Base-by-base conservation (phyloP, 176 grass and related monocot genomes). In the Zizania latifolia region DNA sequence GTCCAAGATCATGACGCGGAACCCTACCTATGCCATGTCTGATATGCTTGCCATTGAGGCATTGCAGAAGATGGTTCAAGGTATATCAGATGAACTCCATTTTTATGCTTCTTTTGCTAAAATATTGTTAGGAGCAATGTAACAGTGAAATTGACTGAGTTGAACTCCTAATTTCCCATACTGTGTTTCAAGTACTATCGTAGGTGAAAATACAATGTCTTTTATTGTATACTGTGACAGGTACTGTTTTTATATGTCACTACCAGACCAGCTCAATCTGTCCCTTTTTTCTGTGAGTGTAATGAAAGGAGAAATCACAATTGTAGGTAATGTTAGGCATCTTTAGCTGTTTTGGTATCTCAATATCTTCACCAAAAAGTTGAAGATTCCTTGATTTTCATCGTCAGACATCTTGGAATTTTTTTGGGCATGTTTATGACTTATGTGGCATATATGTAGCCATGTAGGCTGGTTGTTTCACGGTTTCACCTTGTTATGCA, bases 31-130 rank as follows among this genome's bases (percentile, higher is more conserved):
- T 83, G 92, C 94, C 10, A 90, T 92, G 70, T 77, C 92, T 21
- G 92, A 99, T 28, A 77, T 85, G 19, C 80, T 90, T 44, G 92
- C 95, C 28, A 99, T 90, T 74, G 95, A 99, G 48, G 95, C 95
- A 45, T 75, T 99, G 75, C 95, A 99, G 62, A 99, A 94, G 82
- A 99, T 99, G 95, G 87, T 99, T 64, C 91, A 94, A 92, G 89
- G 95, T 99, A 81, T 64, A 50, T 68, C 13, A 53, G 51, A 54
- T 30, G 61, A 79, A 55, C 46, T 65, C 16, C 13, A 53, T 60
- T 67, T 12, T n/a, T 41, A 32, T 26, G 34, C n/a, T 84, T 51
- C 6, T 40, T 27, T 53, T 7, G 16, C 16, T 76, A 36, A 71
- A 51, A 59, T 59, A 4, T 34, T 16, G 51, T 11, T 59, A 60